Evolutionary conservation across 352 stramenopile species (phyloP).

Genomic region (Peronospora tabacina): DNA sequence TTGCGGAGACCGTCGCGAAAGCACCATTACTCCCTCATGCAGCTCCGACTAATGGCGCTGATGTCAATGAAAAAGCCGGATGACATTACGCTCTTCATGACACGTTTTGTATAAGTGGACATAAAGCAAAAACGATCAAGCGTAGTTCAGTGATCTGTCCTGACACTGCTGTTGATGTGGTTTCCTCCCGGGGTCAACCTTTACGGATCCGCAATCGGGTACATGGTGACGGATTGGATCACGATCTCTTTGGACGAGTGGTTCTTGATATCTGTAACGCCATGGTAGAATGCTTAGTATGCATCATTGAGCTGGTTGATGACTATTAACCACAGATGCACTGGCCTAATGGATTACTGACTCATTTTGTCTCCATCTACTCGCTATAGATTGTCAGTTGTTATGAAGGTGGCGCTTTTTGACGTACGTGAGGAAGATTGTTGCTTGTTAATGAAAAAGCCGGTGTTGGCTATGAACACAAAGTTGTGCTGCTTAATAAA

Average conservation of each 20-base stretch:
- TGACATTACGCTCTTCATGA: slow-evolving; percentile 71
- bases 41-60: slow-evolving; percentile 67
- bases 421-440: no score
- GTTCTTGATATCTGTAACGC: no score
- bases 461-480: no score
- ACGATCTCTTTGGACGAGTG: slow-evolving; percentile 87
- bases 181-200: background rate
- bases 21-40: slow-evolving; percentile 60
- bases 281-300: no score
- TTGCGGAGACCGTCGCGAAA: slow-evolving; percentile 43
- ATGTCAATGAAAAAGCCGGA: slow-evolving; percentile 76
- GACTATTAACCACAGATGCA: no score
- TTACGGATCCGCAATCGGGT: slow-evolving; percentile 81
- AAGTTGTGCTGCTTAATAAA: no score
- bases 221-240: slow-evolving; percentile 85
- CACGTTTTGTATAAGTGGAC: slow-evolving; percentile 33
- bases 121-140: background rate
- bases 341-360: no score
- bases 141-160: background rate
- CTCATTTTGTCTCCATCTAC: no score
- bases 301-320: no score
- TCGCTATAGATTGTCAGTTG: no score
- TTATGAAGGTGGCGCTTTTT: no score
- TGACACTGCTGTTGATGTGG: slow-evolving; percentile 1
- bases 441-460: no score